phyloP scores from a whole-genome alignment of 257 asterid genomes.

The Ehretia macrophylla region DNA sequence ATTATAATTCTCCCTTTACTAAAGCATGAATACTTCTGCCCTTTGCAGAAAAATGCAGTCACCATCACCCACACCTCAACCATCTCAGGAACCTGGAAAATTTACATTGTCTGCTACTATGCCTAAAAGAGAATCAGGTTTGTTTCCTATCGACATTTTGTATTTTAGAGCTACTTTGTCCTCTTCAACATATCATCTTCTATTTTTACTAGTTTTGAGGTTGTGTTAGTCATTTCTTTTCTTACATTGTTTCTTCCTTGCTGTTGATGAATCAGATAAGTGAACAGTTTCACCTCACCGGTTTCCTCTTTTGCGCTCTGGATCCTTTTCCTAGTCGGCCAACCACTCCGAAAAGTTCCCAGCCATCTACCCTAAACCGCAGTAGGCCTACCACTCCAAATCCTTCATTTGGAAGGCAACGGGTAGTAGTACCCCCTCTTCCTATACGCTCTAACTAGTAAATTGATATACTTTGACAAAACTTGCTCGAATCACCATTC shows the following conservation, averaged over 20 bases:
- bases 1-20: background rate
- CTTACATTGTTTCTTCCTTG: conserved; percentile 7
- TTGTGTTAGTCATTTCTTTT: background rate
- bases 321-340: conserved; percentile 67
- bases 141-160: background rate
- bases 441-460: too few species aligned
- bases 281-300: conserved; percentile 75
- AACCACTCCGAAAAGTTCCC: conserved; percentile 65
- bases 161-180: too few species aligned
- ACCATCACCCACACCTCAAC: conserved; percentile 51
- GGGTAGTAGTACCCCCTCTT: conserved; percentile 15
- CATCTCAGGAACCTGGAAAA: conserved; percentile 42
- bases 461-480: background rate
- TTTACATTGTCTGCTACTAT: conserved; percentile 48
- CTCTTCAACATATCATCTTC: background rate
- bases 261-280: conserved; percentile 43
- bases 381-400: conserved; percentile 76
- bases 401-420: conserved; percentile 55
- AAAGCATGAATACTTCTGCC: background rate
- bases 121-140: conserved; percentile 59
- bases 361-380: conserved; percentile 58
- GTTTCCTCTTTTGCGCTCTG: conserved; percentile 79
- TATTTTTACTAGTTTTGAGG: background rate
- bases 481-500: background rate
- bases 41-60: conserved; percentile 48